phyloP scores from a whole-genome alignment of 306 rosid genomes.

The Cercis canadensis region DNA sequence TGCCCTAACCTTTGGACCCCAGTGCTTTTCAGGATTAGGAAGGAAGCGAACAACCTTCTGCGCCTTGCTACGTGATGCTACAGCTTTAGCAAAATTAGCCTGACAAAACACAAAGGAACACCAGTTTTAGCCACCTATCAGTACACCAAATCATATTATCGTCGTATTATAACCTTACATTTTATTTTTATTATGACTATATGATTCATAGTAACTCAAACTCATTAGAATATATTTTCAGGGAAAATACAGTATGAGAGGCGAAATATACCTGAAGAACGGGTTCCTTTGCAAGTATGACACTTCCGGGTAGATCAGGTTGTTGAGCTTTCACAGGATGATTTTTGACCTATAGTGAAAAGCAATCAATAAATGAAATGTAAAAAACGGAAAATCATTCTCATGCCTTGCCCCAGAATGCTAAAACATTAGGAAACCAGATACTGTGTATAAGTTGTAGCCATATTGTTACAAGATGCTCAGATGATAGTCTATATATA shows the following conservation, averaged over 20 bases:
- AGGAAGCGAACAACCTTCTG: constrained; percentile 93
- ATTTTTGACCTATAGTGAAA: constrained; percentile 67
- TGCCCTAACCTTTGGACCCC: constrained; percentile 98
- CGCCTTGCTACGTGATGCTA: constrained; percentile 89
- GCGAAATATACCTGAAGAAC: constrained; percentile 74
- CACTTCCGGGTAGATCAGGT: constrained; percentile 78
- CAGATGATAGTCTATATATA: no score
- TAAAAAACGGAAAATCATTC: background rate
- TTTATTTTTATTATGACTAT: no score
- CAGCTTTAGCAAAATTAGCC: constrained; percentile 93
- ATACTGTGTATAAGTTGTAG: background rate
- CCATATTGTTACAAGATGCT: background rate
- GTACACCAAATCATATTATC: no score
- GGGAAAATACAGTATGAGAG: background rate
- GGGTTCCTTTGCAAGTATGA: constrained; percentile 93
- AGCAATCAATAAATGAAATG: background rate
- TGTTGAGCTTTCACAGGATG: constrained; percentile 96
- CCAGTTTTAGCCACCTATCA: constrained; percentile 5
- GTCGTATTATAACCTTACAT: no score
- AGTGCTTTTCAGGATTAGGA: constrained; percentile 93
- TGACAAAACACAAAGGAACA: constrained; percentile 35
- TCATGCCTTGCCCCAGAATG: background rate
- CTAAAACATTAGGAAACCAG: background rate
- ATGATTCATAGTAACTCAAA: no score
- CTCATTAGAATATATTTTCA: background rate